Evolutionary conservation across 1,284 basidiomycete species (phyloP).

Genomic region (Schizopora paradoxa): DNA sequence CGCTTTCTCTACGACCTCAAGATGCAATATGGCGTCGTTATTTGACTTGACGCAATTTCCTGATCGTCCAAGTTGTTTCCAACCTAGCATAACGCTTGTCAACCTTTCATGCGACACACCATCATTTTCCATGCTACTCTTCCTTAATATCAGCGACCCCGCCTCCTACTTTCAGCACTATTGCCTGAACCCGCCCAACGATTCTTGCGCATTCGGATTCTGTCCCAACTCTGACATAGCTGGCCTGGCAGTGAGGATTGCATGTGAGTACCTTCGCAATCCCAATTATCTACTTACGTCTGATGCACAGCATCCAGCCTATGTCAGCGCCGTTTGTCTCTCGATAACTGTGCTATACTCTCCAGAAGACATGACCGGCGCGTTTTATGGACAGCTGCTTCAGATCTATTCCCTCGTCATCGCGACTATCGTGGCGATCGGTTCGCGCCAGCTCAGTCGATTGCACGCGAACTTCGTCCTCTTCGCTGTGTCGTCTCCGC

Average conservation of each 20-base stretch:
- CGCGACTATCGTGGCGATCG: conserved; percentile 11
- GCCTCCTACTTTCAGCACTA: conserved; percentile 9
- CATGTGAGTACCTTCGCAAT: not conserved
- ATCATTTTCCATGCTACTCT: conserved; percentile 8
- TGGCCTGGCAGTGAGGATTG: not conserved
- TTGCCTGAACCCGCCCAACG: conserved; percentile 15
- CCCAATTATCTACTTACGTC: conserved; percentile 9
- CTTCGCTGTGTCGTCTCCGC: conserved; percentile 4
- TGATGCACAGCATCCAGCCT: too few relatives aligned
- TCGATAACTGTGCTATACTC: conserved; percentile 18
- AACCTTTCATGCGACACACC: not conserved
- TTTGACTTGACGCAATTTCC: too few relatives aligned
- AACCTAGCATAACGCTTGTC: too few relatives aligned
- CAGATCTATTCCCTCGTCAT: conserved; percentile 7
- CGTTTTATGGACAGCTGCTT: conserved; percentile 5
- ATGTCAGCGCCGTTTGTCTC: conserved; percentile 17
- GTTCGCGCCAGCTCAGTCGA: conserved; percentile 10
- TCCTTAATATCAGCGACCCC: conserved; percentile 14
- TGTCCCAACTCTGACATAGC: conserved; percentile 18
- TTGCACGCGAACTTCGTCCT: conserved; percentile 14
- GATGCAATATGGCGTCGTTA: too few relatives aligned
- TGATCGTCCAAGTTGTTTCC: too few relatives aligned
- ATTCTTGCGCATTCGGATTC: conserved; percentile 16
- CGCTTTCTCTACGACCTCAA: too few relatives aligned
- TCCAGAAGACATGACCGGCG: conserved; percentile 3